Conservation (phyloP, 1,139 yeast genomes). For the Yamadazyma spencermartinsiae region DNA sequence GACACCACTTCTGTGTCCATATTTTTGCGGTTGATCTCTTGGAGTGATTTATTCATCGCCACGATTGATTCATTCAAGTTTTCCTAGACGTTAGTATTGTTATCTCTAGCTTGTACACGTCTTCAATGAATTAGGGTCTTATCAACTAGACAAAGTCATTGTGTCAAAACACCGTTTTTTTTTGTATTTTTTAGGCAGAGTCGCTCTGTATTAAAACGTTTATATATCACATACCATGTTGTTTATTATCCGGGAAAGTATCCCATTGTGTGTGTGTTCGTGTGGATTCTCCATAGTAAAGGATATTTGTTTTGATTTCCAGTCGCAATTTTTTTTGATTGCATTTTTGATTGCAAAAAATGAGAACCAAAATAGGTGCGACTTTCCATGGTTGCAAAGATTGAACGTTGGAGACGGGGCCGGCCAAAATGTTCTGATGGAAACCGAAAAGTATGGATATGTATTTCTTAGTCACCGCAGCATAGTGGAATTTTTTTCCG, state of each 20-base stretch:
- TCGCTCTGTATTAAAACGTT: too few relatives aligned
- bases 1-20: constrained; percentile 72
- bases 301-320: neutral
- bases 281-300: constrained; percentile 80
- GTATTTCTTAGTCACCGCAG: too few relatives aligned
- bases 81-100: constrained; percentile 40
- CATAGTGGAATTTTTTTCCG: neutral
- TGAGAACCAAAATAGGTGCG: neutral
- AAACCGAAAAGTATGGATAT: too few relatives aligned
- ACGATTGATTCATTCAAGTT: constrained; percentile 70
- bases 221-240: constrained; percentile 57
- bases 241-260: constrained; percentile 72
- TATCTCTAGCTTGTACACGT: too few relatives aligned
- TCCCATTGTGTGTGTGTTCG: constrained; percentile 79
- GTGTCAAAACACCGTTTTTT: constrained; percentile 1
- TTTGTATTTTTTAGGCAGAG: too few relatives aligned
- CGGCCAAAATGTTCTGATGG: too few relatives aligned
- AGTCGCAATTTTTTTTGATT: constrained; percentile 1
- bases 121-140: neutral
- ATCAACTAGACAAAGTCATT: neutral
- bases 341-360: constrained; percentile 2
- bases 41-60: constrained; percentile 59
- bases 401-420: neutral
- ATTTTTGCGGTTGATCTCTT: constrained; percentile 65
- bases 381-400: too few relatives aligned